phyloP scores from a whole-genome alignment of 768 basidiomycete species.

The Mycena galopus region DNA sequence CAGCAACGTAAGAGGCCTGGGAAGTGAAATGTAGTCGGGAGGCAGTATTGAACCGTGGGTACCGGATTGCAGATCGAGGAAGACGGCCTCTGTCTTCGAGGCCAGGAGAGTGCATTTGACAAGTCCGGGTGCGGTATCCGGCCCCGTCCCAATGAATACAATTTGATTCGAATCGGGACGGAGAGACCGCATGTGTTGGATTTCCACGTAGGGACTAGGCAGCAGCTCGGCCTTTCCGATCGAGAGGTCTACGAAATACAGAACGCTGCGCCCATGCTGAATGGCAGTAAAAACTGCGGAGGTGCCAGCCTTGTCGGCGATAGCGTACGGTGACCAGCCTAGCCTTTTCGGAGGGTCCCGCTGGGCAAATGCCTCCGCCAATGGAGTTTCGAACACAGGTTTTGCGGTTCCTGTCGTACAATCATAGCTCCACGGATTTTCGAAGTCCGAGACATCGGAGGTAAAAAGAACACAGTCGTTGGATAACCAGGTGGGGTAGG shows the following conservation, averaged over 20 bases:
- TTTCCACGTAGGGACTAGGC: conserved; percentile 55
- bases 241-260: conserved; percentile 56
- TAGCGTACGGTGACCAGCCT: conserved; percentile 60
- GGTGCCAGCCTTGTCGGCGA: conserved; percentile 53
- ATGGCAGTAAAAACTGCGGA: conserved; percentile 54
- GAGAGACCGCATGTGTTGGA: conserved; percentile 53
- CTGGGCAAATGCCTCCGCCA: conserved; percentile 64
- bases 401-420: conserved; percentile 46
- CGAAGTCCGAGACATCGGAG: conserved; percentile 73
- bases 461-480: conserved; percentile 72
- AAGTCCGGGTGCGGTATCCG: conserved; percentile 52
- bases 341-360: conserved; percentile 68
- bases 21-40: conserved; percentile 55
- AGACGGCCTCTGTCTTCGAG: conserved; percentile 37
- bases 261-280: conserved; percentile 55
- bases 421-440: conserved; percentile 74
- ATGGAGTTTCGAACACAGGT: conserved; percentile 56
- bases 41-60: conserved; percentile 30
- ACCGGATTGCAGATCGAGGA: conserved; percentile 15
- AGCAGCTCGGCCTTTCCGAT: conserved; percentile 40
- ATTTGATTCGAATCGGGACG: conserved; percentile 45
- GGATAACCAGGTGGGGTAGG: conserved; percentile 71
- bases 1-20: conserved; percentile 60
- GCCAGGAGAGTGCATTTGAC: conserved; percentile 51
- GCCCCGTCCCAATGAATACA: conserved; percentile 60